Base-by-base conservation (phyloP, 164 flowering plant genomes). In the Umbilicus rupestris region DNA sequence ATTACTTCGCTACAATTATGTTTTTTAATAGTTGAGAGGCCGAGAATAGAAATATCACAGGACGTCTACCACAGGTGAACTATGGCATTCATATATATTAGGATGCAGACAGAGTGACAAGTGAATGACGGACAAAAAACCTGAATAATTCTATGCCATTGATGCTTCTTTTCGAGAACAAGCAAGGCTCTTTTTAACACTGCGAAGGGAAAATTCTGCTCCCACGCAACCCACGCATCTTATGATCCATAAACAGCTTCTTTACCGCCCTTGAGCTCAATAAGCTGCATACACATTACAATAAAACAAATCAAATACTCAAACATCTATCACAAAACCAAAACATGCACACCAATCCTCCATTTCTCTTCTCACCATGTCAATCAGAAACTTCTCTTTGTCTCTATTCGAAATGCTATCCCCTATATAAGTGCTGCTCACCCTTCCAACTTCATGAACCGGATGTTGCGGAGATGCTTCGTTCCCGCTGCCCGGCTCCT, bases 141-240 rank as follows among this genome's bases (percentile, higher is more conserved):
- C 87, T 88, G 89, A 74, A 85, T 37, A 67, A 92, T 68, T 78
- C 84, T 84, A 76, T 92, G 99, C 97, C 97, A 92, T 62, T 92
- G 87, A 20, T 87, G 79, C 67, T 88, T 80, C 80, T 83, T 82
- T 78, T 92, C 96, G 72, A 92, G 93, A 70, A 64, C 47, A 64
- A 73, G 22, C 74, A 95, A 67, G 30, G 74, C 87, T 63, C 69
- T 70, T 77, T 78, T 95, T 20, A 95, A 63, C 33, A 89, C 64
- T 28, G 77, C 89, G 57, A 88, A 75, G 16, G 99, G 97, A 73
- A 95, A 91, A 35, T 78, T 74, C 66, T 77, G 81, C 81, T 95
- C 97, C 92, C 96, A 87, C 31, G 97, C 97, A 77, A 89, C 94
- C 96, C 96, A 95, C 2, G 94, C 87, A 79, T 90, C 99, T 64